phyloP scores from a whole-genome alignment of 306 rosid genomes.

The Cicer yamashitae region DNA sequence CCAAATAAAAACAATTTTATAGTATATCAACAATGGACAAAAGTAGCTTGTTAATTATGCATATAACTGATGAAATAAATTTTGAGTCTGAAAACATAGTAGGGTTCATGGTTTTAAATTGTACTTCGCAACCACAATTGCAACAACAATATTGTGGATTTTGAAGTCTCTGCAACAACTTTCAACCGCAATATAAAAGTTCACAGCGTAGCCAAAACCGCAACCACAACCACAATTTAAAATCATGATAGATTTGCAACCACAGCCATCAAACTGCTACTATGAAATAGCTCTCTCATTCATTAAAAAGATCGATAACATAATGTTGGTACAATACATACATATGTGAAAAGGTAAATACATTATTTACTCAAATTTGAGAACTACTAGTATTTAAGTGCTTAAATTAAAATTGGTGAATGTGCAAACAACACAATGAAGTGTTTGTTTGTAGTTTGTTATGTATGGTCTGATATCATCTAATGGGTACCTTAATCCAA shows the following conservation, averaged over 20 bases:
- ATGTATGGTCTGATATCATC: constrained; percentile 45
- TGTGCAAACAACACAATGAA: constrained; percentile 19
- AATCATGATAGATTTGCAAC: too few relatives aligned
- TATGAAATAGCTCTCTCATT: constrained; percentile 19
- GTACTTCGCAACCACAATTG: too few relatives aligned
- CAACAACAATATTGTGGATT: too few relatives aligned
- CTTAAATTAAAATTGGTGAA: constrained; percentile 16
- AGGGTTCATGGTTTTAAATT: too few relatives aligned
- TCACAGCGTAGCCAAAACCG: too few relatives aligned
- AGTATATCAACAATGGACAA: neutral
- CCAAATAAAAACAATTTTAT: neutral
- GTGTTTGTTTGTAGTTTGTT: constrained; percentile 21
- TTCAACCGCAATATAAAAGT: too few relatives aligned
- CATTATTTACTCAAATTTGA: constrained; percentile 21
- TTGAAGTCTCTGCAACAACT: too few relatives aligned
- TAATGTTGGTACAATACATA: constrained; percentile 34
- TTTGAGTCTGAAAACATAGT: too few relatives aligned
- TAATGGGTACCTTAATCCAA: constrained; percentile 89
- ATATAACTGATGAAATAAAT: too few relatives aligned
- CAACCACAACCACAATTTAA: too few relatives aligned
- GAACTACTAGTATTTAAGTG: neutral
- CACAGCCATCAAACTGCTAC: neutral
- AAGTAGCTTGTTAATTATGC: neutral
- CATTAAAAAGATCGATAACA: constrained; percentile 21
- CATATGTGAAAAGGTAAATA: constrained; percentile 35